phyloP scores from a whole-genome alignment of 1,284 basidiomycete genomes.

The Pascua guehoae region DNA sequence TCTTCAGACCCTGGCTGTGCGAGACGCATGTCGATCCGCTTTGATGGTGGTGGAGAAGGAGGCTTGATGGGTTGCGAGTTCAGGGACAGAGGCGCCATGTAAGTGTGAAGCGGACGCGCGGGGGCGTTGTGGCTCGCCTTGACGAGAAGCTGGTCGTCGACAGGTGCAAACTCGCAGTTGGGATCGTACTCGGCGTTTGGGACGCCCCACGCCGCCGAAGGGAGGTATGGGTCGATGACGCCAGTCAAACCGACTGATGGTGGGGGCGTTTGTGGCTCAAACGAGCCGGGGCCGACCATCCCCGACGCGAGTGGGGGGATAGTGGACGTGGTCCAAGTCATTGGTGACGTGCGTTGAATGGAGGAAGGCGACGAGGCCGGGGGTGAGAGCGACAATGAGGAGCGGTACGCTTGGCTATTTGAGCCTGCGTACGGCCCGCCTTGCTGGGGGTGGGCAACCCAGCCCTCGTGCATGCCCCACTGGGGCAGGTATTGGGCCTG shows the following conservation, averaged over 20 bases:
- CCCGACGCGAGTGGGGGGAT: background rate
- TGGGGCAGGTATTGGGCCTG: conserved; percentile 17
- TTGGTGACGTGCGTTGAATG: conserved; percentile 15
- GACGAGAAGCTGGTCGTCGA: conserved; percentile 14
- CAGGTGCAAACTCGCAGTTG: background rate
- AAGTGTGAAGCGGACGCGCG: conserved; percentile 11
- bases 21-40: conserved; percentile 40
- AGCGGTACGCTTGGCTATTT: conserved; percentile 6
- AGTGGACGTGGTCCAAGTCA: conserved; percentile 9
- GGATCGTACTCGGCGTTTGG: conserved; percentile 8
- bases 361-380: conserved; percentile 15
- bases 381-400: conserved; percentile 17
- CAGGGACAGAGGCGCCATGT: conserved; percentile 16
- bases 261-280: conserved; percentile 18
- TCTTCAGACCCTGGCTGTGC: conserved; percentile 34
- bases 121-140: conserved; percentile 12
- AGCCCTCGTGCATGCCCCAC: conserved; percentile 16
- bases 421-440: background rate
- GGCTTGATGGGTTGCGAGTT: background rate
- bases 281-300: conserved; percentile 5
- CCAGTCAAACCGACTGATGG: conserved; percentile 3
- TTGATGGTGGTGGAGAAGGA: conserved; percentile 13
- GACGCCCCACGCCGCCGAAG: conserved; percentile 1
- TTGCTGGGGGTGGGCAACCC: conserved; percentile 12
- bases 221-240: conserved; percentile 14